Conservation (phyloP, 2,329 filamentous ascomycete genomes). For the Sclerotinia sclerotiorum region DNA sequence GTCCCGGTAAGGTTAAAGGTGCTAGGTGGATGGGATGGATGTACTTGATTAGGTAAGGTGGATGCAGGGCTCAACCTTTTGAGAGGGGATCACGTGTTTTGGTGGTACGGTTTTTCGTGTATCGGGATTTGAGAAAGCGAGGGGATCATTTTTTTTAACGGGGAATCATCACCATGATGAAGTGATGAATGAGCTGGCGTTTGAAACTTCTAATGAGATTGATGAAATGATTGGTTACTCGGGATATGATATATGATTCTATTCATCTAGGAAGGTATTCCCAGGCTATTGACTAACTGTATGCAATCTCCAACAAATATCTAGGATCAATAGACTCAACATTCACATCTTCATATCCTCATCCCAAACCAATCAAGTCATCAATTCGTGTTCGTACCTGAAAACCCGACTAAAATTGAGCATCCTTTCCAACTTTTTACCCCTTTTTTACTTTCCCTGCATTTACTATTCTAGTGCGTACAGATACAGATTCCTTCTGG, state of each 20-base stretch:
- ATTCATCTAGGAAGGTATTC: background rate
- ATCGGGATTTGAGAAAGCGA: background rate
- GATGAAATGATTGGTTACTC: background rate
- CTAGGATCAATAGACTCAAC: too few species aligned
- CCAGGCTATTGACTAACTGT: background rate
- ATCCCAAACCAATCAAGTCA: too few species aligned
- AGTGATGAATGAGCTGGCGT: conserved; percentile 1
- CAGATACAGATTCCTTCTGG: background rate
- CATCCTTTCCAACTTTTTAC: background rate
- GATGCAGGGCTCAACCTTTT: background rate
- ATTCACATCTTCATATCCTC: background rate
- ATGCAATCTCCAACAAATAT: too few species aligned
- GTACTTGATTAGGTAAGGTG: background rate
- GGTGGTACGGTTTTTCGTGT: background rate
- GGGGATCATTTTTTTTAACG: background rate
- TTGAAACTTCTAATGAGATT: background rate
- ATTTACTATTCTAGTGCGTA: background rate
- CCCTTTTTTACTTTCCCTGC: background rate
- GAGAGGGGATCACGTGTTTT: background rate
- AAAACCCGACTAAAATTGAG: background rate
- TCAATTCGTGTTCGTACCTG: conserved; percentile 8
- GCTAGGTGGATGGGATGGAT: background rate
- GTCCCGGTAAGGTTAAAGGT: background rate
- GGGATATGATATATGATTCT: background rate
- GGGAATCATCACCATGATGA: background rate